Percentiles rank a stretch among this genome's conserved stretches.
Evolutionary conservation across 176 grass and related monocot genomes (phyloP).

Genomic region (Hsuehochloa calcarea): DNA sequence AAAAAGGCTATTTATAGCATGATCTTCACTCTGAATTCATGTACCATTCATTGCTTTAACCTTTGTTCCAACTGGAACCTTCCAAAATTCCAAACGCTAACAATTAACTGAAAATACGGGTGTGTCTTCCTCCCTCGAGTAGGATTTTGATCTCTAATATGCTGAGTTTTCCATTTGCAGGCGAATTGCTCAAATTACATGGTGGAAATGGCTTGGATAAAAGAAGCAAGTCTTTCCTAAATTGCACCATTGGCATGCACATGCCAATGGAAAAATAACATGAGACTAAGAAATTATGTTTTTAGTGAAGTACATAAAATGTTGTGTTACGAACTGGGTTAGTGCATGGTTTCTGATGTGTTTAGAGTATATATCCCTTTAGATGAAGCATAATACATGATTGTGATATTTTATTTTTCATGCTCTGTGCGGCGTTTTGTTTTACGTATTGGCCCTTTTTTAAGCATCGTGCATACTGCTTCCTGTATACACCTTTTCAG

Average conservation of each 20-base stretch:
- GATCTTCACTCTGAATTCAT: conserved; percentile 16
- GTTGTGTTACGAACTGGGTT: neutral
- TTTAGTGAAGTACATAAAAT: conserved; percentile 36
- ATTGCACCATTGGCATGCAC: neutral
- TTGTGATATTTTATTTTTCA: neutral
- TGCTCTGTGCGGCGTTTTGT: neutral
- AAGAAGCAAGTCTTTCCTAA: conserved; percentile 71
- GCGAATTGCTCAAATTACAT: conserved; percentile 72
- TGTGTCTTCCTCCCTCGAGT: neutral
- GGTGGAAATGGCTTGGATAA: conserved; percentile 94
- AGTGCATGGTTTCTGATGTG: neutral
- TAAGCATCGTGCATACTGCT: neutral
- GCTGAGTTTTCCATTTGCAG: conserved; percentile 41
- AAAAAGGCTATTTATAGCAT: conserved; percentile 22
- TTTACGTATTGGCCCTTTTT: neutral
- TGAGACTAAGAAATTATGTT: neutral
- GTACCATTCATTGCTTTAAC: neutral
- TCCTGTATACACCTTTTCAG: conserved; percentile 38
- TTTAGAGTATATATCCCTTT: neutral
- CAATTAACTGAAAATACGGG: neutral
- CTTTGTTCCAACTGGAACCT: conserved; percentile 5
- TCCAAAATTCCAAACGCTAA: neutral
- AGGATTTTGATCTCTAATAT: conserved; percentile 33
- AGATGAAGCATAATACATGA: neutral
- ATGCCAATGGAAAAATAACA: neutral